Base-by-base conservation (phyloP, 805 yeast species). In the Ogataea wickerhamii region DNA sequence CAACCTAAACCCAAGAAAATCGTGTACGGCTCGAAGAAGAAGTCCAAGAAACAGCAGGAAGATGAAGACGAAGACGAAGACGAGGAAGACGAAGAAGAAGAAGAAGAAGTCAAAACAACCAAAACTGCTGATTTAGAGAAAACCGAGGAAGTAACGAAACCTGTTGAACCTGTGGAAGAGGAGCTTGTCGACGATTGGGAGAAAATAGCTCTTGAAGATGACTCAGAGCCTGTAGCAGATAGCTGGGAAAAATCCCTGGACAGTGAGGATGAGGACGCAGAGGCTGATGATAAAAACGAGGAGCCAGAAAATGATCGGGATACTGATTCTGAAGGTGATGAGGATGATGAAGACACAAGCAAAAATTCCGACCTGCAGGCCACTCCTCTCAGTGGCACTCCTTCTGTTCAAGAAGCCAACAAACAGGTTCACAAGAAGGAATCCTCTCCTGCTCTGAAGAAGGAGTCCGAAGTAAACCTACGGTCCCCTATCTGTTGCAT, bases 401-500 rank as follows among this genome's bases (percentile, higher is more conserved):
- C 17, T 12, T 10, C 11, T 10, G 8, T 12, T 8, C 25, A 22
- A 12, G 11, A 22, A 8, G 25, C 8, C 8, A 22, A 12, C 25
- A 22, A 22, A 12, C 8, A 22, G 8, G 25, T 22, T 8, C 28
- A 36, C 11, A 47, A 47, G 32, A 48, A 50, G 40, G 51, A 41
- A 16, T 18, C 18, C 18, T 21, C 36, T 22, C 37, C 40, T 24
- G 34, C 12, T 7, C 32, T 38, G 41, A 40, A 56, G 48, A 34
- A 50, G 4, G 47, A 38, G n/a, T 43, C 44, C 13, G 48, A 47
- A 18, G 27, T 25, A 44, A 78, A 93, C 56, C 68, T 93, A 59
- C 95, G 99, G 68, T 93, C 99, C 48, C 99, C 99, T 48, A 93
- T 93, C 62, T 93, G 98, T 67, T 88, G 96, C 83, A 93, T 93